These are phyloP conservation scores for Alternaria gaisen DNA, from an alignment of 2,329 filamentous ascomycete species.

Conservation along the genomic window DNA sequence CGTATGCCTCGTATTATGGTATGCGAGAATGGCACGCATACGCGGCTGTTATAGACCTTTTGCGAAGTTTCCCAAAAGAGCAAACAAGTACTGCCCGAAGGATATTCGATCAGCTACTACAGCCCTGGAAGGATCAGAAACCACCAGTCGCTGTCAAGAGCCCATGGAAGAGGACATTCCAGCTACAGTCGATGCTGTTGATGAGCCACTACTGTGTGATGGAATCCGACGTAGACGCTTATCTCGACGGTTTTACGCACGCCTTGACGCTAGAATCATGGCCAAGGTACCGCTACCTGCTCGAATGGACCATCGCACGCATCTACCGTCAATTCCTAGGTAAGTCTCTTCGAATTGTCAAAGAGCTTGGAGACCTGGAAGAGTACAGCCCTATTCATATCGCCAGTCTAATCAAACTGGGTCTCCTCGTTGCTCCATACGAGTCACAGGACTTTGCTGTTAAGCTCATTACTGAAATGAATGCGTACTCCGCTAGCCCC, in stretches of 20 bases:
- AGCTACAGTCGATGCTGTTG: constrained; percentile 58
- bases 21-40: constrained; percentile 54
- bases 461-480: constrained; percentile 53
- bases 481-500: constrained; percentile 56
- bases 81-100: constrained; percentile 34
- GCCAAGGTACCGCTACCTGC: constrained; percentile 57
- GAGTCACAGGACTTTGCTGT: constrained; percentile 51
- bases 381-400: constrained; percentile 59
- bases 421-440: constrained; percentile 53
- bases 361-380: constrained; percentile 50
- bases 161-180: constrained; percentile 60
- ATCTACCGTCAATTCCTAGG: constrained; percentile 50
- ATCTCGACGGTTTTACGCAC: constrained; percentile 52
- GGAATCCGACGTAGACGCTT: constrained; percentile 36
- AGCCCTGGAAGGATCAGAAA: constrained; percentile 57
- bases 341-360: constrained; percentile 46
- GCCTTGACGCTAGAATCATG: constrained; percentile 57
- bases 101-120: constrained; percentile 49
- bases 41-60: constrained; percentile 56
- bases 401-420: constrained; percentile 59
- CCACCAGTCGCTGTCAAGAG: constrained; percentile 55
- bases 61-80: constrained; percentile 49
- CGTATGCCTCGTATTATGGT: constrained; percentile 57
- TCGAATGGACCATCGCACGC: constrained; percentile 60
- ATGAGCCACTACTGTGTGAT: constrained; percentile 51